Evolutionary conservation across 768 basidiomycete genomes (phyloP).

Genomic region (Russula ochroleuca): DNA sequence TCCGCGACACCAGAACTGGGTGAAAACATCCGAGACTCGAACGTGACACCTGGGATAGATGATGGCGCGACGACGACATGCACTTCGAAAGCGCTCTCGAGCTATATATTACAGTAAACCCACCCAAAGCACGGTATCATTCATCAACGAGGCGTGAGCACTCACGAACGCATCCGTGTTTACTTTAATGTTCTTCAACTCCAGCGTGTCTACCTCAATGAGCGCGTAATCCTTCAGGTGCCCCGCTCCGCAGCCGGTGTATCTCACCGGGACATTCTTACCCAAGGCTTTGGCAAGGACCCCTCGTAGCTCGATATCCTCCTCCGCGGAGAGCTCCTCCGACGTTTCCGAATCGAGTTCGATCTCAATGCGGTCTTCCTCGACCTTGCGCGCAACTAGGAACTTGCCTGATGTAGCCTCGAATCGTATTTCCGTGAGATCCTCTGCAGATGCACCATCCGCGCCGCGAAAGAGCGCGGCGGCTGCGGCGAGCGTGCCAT

Average conservation of each 20-base stretch:
- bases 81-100: slow-evolving; percentile 5
- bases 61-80: slow-evolving; percentile 26
- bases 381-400: slow-evolving; percentile 16
- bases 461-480: slow-evolving; percentile 5
- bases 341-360: slow-evolving; percentile 17
- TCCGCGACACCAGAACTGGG: slow-evolving; percentile 29
- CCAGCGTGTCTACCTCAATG: slow-evolving; percentile 29
- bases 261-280: slow-evolving; percentile 10
- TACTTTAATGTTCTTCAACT: slow-evolving; percentile 27
- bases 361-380: slow-evolving; percentile 21
- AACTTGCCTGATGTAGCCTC: slow-evolving; percentile 10
- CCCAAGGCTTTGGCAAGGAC: slow-evolving; percentile 13
- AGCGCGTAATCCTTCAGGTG: slow-evolving; percentile 25
- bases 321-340: slow-evolving; percentile 6
- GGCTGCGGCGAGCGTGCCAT: slow-evolving; percentile 35
- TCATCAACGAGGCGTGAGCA: not conserved
- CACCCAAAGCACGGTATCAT: not conserved
- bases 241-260: slow-evolving; percentile 11
- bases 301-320: slow-evolving; percentile 15
- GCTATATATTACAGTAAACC: not conserved
- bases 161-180: slow-evolving; percentile 28
- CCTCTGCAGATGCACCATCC: not conserved
- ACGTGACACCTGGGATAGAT: slow-evolving; percentile 20
- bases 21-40: slow-evolving; percentile 35
- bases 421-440: slow-evolving; percentile 4